Conservation (phyloP, 371 early-diverging fungal species). For the Mortierella sp. region DNA sequence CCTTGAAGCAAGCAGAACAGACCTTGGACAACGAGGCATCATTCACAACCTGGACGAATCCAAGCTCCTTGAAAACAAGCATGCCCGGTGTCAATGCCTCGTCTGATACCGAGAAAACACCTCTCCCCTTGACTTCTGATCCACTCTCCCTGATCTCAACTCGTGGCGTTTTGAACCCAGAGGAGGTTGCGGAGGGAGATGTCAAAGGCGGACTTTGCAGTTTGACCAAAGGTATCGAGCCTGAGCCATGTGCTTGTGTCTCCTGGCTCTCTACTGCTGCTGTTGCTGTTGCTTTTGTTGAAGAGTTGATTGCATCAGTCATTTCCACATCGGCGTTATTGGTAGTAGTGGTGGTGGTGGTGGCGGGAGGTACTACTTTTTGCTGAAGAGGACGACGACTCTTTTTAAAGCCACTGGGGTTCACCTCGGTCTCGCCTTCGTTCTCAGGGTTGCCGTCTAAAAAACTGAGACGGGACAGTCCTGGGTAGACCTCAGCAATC, state of each 20-base stretch:
- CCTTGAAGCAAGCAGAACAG: constrained; percentile 46
- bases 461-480: constrained; percentile 36
- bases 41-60: constrained; percentile 41
- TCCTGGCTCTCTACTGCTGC: no score
- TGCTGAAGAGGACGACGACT: constrained; percentile 29
- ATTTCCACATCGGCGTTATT: no score
- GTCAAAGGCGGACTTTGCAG: constrained; percentile 14
- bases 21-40: constrained; percentile 38
- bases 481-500: constrained; percentile 44
- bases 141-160: constrained; percentile 34
- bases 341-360: no score
- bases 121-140: constrained; percentile 23
- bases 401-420: neutral
- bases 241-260: neutral
- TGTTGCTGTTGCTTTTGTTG: neutral
- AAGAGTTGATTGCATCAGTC: no score
- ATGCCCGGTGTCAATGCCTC: constrained; percentile 28
- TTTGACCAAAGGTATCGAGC: neutral
- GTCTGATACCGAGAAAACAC: constrained; percentile 23
- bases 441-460: constrained; percentile 15
- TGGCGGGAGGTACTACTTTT: neutral
- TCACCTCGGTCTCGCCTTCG: neutral
- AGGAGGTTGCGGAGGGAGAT: constrained; percentile 23
- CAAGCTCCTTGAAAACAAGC: constrained; percentile 41
- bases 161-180: constrained; percentile 20